These are phyloP conservation scores for Hirsutella minnesotensis DNA, from an alignment of 2,329 filamentous ascomycete species.

Conservation along the genomic window DNA sequence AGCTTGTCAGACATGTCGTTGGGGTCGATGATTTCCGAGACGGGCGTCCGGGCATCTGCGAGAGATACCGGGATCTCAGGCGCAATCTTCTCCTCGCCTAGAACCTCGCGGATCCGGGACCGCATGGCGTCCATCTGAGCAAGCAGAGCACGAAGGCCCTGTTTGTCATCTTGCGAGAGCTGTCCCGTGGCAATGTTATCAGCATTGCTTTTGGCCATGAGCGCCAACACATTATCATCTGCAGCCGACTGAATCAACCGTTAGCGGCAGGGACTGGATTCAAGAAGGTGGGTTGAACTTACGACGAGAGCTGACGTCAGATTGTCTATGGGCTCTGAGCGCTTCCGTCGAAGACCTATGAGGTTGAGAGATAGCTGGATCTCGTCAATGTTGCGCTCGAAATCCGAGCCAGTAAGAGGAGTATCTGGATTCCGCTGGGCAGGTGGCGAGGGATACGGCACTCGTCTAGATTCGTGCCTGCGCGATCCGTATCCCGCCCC, in stretches of 20 bases:
- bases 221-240: conserved; percentile 28
- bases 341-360: conserved; percentile 39
- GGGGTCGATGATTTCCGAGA: conserved; percentile 11
- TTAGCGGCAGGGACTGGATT: conserved; percentile 2
- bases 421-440: conserved; percentile 7
- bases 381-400: conserved; percentile 40
- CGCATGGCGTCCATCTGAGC: conserved; percentile 33
- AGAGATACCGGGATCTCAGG: conserved; percentile 9
- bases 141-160: conserved; percentile 35
- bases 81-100: conserved; percentile 19
- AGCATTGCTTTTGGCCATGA: conserved; percentile 37
- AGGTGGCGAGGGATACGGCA: conserved; percentile 15
- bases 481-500: conserved; percentile 24
- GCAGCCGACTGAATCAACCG: conserved; percentile 27
- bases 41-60: conserved; percentile 13
- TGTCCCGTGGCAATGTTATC: conserved; percentile 26
- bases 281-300: conserved; percentile 21
- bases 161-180: conserved; percentile 29
- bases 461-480: conserved; percentile 16
- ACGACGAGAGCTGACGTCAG: conserved; percentile 53
- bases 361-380: conserved; percentile 57
- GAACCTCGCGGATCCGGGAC: conserved; percentile 26
- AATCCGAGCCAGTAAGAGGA: conserved; percentile 21
- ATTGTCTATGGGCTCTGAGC: conserved; percentile 35
- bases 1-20: conserved; percentile 16